Base-by-base conservation (phyloP, 768 basidiomycete species). In the Auriscalpium vulgare region DNA sequence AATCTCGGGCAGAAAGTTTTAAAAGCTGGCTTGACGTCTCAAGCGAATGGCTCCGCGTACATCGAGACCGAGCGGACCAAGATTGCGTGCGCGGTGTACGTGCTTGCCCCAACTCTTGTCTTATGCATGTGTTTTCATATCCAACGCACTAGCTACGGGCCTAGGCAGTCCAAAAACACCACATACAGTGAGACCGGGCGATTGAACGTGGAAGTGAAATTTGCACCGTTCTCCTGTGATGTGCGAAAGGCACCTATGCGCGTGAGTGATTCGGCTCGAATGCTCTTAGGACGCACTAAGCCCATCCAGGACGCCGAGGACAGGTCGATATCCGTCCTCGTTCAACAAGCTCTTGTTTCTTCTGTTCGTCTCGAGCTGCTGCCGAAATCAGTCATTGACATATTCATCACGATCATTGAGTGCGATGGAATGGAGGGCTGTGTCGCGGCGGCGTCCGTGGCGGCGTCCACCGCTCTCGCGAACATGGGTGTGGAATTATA, bases 31-130 rank as follows among this genome's bases (percentile, higher is more conserved):
- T 74, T 98, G 13, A 92, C 97, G 53, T 87, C 74, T 59, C 93
- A 97, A 71, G 95, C 97, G 1, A 95, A 93, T 66, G 97, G 97
- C 1, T 97, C 94, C 16, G 94, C 93, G 10, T 99, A 98, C 67
- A 89, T 99, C 63, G 97, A 99, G 72, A 88, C 87, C 1, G 88
- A 89, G 55, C 80, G 80, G 54, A 90, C 91, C 0, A 99, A 99
- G 73, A 84, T 99, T 60, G 94, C 93, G 5, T 97, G 93, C 68
- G 93, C 97, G 44, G 91, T 98, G 95, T 97, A 63, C 55, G 50
- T 57, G 51, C 23, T 29, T 29, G 23, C 29, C 29, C 29, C 37
- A 50, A 44, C 49, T 56, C 38, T 54, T 57, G 51, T 46, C 50
- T 59, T 54, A 5, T 29, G 56, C 57, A 56, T 45, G 37, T 16